Conservation (phyloP, 1,284 basidiomycete genomes). For the Fomitopsis schrenkii region DNA sequence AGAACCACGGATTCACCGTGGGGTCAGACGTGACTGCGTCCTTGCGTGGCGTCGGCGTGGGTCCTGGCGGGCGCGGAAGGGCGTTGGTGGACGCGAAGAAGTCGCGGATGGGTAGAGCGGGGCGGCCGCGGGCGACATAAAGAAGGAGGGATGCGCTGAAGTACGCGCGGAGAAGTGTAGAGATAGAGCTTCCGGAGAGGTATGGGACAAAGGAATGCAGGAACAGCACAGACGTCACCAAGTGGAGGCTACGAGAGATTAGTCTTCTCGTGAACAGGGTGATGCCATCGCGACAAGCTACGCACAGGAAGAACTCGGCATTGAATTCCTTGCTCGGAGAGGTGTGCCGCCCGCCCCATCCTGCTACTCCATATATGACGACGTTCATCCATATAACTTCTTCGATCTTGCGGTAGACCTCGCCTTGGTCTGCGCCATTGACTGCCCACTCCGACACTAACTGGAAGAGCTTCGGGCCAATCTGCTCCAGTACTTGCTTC, state of each 20-base stretch:
- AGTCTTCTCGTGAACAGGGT: not conserved
- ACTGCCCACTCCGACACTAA: conserved; percentile 50
- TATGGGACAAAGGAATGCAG: conserved; percentile 30
- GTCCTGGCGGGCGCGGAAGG: conserved; percentile 9
- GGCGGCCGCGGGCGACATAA: conserved; percentile 36
- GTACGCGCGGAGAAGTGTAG: conserved; percentile 35
- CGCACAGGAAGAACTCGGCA: conserved; percentile 38
- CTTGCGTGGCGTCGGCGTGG: conserved; percentile 28
- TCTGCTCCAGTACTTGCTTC: conserved; percentile 18
- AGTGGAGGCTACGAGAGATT: conserved; percentile 32
- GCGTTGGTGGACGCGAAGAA: conserved; percentile 30
- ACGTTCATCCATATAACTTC: conserved; percentile 40
- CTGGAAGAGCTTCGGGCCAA: conserved; percentile 34
- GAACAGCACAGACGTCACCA: conserved; percentile 45
- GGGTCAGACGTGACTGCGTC: conserved; percentile 30
- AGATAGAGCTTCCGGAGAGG: conserved; percentile 24
- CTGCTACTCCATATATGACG: conserved; percentile 41
- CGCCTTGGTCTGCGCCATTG: conserved; percentile 29
- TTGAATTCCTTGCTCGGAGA: conserved; percentile 29
- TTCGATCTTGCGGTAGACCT: conserved; percentile 39
- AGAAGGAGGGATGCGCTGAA: conserved; percentile 31
- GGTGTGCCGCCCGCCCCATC: conserved; percentile 19
- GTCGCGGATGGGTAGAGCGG: conserved; percentile 28
- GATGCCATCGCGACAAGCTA: not conserved
- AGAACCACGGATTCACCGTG: conserved; percentile 49